Base-by-base conservation (phyloP, 148 eudicot species). In the Arbutus unedo region DNA sequence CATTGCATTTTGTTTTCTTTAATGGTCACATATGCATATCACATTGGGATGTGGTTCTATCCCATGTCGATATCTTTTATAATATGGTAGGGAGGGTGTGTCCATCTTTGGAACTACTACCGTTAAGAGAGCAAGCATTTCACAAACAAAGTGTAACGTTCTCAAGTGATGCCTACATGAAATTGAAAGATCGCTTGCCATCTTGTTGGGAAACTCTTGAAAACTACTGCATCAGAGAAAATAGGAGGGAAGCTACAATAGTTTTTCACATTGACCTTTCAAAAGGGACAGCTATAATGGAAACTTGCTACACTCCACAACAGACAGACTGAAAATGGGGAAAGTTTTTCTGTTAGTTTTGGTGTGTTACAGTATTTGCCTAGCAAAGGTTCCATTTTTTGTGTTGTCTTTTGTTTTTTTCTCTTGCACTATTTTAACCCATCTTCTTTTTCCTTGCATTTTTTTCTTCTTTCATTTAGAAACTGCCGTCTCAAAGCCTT, bases 401-500 rank as follows among this genome's bases (percentile, higher is more conserved):
- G 57, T 74, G 54, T 78, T 15, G 71, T 82, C 4, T 72, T 57
- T 54, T 43, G 72, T 15, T 55, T 53, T 9, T 18, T 59, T 57
- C 8, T 56, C 7, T 55, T 45, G 43, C 44, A 67, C n/a, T 31
- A 68, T 21, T 38, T 82, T 85, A 16, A 81, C 78, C 9, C 23
- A 50, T 62, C 25, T 6, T 78, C 43, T 60, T 78, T 41, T 43
- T 70, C 55, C 5, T 5, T 5, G n/a, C n/a, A n/a, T 1, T 5
- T 21, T 21, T 51, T 7, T 68, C 67, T 78, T 60, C 47, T n/a
- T 21, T 44, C 80, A 81, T 74, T 62, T 73, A 90, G 91, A 91
- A 96, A 87, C 21, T 91, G 71, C 97, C 90, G 91, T 88, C 89
- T 75, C 97, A 93, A 86, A 85, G 81, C 82, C 79, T 91, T 67